Conservation (phyloP, 352 stramenopile genomes). For the Heterotrichella gracilis region DNA sequence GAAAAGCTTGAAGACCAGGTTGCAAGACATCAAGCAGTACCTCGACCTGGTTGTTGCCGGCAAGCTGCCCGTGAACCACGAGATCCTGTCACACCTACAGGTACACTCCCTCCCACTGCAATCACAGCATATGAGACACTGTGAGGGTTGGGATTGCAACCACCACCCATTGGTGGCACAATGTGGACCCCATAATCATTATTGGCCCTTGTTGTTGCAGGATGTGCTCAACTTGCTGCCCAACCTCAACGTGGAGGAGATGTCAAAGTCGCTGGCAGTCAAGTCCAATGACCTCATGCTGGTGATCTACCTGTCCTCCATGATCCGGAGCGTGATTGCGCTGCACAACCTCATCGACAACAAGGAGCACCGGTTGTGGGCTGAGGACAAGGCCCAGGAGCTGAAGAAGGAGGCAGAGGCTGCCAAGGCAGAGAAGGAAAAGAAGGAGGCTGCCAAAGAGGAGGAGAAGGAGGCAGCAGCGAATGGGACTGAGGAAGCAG, state of each 20-base stretch:
- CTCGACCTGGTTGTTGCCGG: slow-evolving; percentile 37
- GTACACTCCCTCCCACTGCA: too few species aligned
- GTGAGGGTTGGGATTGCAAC: too few species aligned
- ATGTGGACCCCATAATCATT: too few species aligned
- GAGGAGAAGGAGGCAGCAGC: too few species aligned
- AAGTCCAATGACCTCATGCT: slow-evolving; percentile 99
- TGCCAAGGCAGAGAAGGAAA: neutral
- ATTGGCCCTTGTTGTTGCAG: too few species aligned
- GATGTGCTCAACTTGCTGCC: slow-evolving; percentile 95
- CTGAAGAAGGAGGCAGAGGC: neutral
- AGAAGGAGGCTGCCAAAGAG: neutral
- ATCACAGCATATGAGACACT: too few species aligned
- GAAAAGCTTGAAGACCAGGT: slow-evolving; percentile 47
- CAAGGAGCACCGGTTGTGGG: slow-evolving; percentile 55
- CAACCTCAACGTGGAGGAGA: slow-evolving; percentile 81
- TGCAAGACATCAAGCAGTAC: slow-evolving; percentile 94
- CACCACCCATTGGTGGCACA: too few species aligned
- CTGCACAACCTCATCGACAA: slow-evolving; percentile 96
- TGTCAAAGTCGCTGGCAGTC: slow-evolving; percentile 77
- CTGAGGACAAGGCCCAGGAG: slow-evolving; percentile 17
- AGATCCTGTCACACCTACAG: slow-evolving; percentile 96
- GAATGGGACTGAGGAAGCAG: too few species aligned
- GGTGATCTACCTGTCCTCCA: slow-evolving; percentile 73
- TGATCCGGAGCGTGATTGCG: slow-evolving; percentile 84
- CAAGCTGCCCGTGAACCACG: slow-evolving; percentile 34